Percentiles rank a stretch among this genome's conserved stretches.
phyloP scores from a whole-genome alignment of 805 yeast genomes.

The Ogataea corticis region DNA sequence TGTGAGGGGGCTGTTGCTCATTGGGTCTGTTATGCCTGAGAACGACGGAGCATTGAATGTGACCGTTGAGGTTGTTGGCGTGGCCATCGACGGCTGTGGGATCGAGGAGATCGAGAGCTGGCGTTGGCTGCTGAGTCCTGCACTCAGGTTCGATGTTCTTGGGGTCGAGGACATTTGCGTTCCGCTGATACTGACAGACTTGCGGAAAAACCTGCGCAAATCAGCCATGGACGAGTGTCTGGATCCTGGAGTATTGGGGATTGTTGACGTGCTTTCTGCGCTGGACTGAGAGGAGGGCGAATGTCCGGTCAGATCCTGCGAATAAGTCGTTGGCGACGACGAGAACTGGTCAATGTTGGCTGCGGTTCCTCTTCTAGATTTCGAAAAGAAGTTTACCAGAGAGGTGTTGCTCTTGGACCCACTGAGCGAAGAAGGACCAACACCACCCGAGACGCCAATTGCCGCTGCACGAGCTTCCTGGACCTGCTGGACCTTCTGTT shows the following conservation, averaged over 20 bases:
- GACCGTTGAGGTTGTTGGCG: conserved; percentile 14
- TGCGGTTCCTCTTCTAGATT: conserved; percentile 43
- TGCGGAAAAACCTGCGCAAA: conserved; percentile 69
- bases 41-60: conserved; percentile 18
- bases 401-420: conserved; percentile 44
- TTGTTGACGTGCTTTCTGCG: conserved; percentile 21
- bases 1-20: conserved; percentile 8
- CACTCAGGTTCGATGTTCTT: conserved; percentile 37
- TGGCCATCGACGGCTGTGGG: conserved; percentile 13
- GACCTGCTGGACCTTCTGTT: conserved; percentile 64
- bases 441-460: conserved; percentile 2
- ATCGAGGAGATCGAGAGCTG: conserved; percentile 20
- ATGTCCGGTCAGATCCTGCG: conserved; percentile 30
- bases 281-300: conserved; percentile 36
- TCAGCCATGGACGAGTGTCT: conserved; percentile 81
- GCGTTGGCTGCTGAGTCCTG: conserved; percentile 35
- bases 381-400: conserved; percentile 50
- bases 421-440: conserved; percentile 9
- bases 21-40: conserved; percentile 4
- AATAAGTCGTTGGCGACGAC: conserved; percentile 30
- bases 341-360: conserved; percentile 27
- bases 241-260: conserved; percentile 39
- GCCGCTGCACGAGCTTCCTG: conserved; percentile 44
- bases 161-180: conserved; percentile 27
- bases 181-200: conserved; percentile 31